phyloP scores from a whole-genome alignment of 1,139 yeast species.

The Hansenula anomala region DNA sequence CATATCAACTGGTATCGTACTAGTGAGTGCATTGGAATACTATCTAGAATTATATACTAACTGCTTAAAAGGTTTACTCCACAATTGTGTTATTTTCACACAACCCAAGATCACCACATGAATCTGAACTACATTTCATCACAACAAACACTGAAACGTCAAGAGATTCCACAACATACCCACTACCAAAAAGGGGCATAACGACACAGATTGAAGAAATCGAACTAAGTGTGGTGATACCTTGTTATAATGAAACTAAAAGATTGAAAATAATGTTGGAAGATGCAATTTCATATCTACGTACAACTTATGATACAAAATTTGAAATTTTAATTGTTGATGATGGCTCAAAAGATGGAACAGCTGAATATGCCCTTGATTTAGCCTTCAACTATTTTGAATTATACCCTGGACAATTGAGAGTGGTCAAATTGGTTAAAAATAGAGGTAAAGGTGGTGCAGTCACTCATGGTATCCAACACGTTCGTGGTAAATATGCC shows the following conservation, averaged over 20 bases:
- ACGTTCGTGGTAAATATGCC: constrained; percentile 65
- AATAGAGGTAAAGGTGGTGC: constrained; percentile 99
- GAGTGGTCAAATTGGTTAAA: constrained; percentile 61
- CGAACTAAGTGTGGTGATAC: constrained; percentile 72
- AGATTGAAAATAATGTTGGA: constrained; percentile 73
- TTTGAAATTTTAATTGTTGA: constrained; percentile 87
- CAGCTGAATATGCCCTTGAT: constrained; percentile 64
- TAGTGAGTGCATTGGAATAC: not conserved
- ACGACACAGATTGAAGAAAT: constrained; percentile 27
- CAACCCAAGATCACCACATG: constrained; percentile 36
- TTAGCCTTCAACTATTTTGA: constrained; percentile 49
- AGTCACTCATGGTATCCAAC: constrained; percentile 87
- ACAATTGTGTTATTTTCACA: constrained; percentile 33
- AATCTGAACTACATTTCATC: constrained; percentile 35
- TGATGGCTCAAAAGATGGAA: constrained; percentile 86
- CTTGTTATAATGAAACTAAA: constrained; percentile 83
- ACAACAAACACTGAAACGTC: constrained; percentile 14
- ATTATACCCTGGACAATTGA: constrained; percentile 54
- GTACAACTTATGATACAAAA: constrained; percentile 26
- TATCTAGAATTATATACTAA: no score
- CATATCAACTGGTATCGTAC: not conserved
- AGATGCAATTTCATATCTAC: constrained; percentile 63
- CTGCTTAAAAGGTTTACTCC: constrained; percentile 14
- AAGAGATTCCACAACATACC: constrained; percentile 12
- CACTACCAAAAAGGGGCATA: constrained; percentile 11